phyloP scores from a whole-genome alignment of 768 basidiomycete genomes.

The Lactifluus rugatus region DNA sequence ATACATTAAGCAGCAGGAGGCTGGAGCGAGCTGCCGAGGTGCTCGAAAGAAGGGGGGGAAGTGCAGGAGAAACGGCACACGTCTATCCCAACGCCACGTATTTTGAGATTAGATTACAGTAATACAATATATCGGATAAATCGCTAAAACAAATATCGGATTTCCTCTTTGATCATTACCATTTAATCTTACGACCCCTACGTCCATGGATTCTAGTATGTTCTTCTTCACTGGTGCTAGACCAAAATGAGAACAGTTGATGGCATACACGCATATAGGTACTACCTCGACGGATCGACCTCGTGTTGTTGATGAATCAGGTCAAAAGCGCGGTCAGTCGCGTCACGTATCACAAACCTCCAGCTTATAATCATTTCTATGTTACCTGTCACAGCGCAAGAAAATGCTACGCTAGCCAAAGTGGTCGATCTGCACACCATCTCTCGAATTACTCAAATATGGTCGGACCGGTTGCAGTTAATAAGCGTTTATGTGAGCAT shows the following conservation, averaged over 20 bases:
- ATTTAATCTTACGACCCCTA: no score
- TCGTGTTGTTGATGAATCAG: not conserved
- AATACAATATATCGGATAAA: no score
- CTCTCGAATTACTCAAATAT: slow-evolving; percentile 8
- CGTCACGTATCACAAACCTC: not conserved
- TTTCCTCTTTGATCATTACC: no score
- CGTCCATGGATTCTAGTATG: not conserved
- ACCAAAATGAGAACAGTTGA: no score
- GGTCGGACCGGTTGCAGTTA: slow-evolving; percentile 12
- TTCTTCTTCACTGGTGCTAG: not conserved
- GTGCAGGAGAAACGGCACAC: no score
- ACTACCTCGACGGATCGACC: not conserved
- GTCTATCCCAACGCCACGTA: no score
- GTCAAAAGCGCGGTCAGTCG: slow-evolving; percentile 2
- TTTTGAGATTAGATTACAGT: no score
- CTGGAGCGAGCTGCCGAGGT: no score
- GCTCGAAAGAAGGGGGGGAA: no score
- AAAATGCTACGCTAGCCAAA: not conserved
- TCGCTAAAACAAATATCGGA: no score
- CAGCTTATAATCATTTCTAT: not conserved
- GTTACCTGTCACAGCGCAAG: not conserved
- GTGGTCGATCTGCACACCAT: slow-evolving; percentile 9
- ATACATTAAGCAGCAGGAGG: no score
- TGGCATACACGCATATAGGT: not conserved
- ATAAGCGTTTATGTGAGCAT: slow-evolving; percentile 15